Evolutionary conservation across 352 stramenopile species (phyloP).

Genomic region (Phytopythium ostracodes): DNA sequence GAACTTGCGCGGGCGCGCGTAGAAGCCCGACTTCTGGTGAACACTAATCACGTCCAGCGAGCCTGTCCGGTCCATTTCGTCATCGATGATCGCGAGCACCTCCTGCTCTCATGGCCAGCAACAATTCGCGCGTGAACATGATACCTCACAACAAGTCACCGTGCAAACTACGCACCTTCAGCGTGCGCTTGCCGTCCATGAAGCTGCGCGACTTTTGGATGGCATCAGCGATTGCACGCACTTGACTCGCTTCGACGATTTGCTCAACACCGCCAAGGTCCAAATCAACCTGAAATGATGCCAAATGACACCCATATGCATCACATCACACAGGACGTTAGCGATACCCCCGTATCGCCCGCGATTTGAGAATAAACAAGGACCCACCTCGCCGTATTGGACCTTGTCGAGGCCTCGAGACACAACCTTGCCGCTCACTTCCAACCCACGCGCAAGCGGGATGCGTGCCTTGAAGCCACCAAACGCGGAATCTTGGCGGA

Average conservation of each 20-base stretch:
- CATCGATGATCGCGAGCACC: slow-evolving; percentile 61
- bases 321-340: background rate
- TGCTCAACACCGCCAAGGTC: slow-evolving; percentile 85
- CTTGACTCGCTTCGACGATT: slow-evolving; percentile 87
- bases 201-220: slow-evolving; percentile 46
- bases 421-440: slow-evolving; percentile 75
- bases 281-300: slow-evolving; percentile 65
- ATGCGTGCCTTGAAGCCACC: slow-evolving; percentile 49
- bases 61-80: slow-evolving; percentile 50
- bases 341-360: background rate
- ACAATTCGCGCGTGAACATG: background rate
- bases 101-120: slow-evolving; percentile 23
- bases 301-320: background rate
- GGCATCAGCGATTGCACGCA: slow-evolving; percentile 72
- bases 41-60: slow-evolving; percentile 60
- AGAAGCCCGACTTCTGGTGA: slow-evolving; percentile 67
- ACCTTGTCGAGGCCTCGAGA: slow-evolving; percentile 69
- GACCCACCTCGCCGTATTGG: slow-evolving; percentile 79
- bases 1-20: slow-evolving; percentile 73
- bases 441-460: slow-evolving; percentile 44
- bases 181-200: slow-evolving; percentile 61
- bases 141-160: background rate
- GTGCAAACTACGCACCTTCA: slow-evolving; percentile 26
- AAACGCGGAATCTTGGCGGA: slow-evolving; percentile 50
- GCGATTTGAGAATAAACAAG: background rate